These are phyloP conservation scores for Cymbopogon flexuosus DNA, from an alignment of 202 grass and related monocot species.

Conservation along the genomic window DNA sequence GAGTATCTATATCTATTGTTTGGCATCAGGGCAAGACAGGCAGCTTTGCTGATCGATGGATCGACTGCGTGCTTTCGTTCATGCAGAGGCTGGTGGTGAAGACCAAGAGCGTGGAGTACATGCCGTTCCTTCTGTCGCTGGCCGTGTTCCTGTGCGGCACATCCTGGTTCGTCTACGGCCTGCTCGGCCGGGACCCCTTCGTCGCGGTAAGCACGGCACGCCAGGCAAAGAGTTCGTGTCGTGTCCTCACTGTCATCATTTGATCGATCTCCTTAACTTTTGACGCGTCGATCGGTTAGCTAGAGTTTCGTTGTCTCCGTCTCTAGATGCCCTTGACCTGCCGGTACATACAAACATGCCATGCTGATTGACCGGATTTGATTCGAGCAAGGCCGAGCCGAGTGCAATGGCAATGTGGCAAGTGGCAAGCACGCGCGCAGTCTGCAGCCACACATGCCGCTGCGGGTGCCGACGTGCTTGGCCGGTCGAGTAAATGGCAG, in stretches of 20 bases:
- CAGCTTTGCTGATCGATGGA: background rate
- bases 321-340: background rate
- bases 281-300: background rate
- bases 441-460: background rate
- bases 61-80: too few relatives aligned
- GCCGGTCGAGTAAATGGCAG: background rate
- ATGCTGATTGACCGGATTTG: too few relatives aligned
- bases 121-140: conserved; percentile 91
- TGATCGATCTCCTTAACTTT: background rate
- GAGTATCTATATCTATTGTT: too few relatives aligned
- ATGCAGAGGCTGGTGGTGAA: conserved; percentile 86
- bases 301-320: background rate
- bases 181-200: conserved; percentile 81
- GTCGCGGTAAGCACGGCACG: conserved; percentile 45
- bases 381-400: too few relatives aligned
- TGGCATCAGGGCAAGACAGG: too few relatives aligned
- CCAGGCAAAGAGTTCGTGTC: background rate
- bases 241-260: background rate
- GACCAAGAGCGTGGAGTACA: conserved; percentile 95
- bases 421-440: background rate
- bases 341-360: background rate
- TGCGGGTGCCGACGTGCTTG: background rate
- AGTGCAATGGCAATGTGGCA: background rate
- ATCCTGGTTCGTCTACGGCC: conserved; percentile 90
- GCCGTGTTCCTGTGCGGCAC: conserved; percentile 91